Percentiles rank a stretch among this genome's conserved stretches.
Evolutionary conservation across 2,329 filamentous ascomycete genomes (phyloP).

Genomic region (Aspergillus fumigatus): DNA sequence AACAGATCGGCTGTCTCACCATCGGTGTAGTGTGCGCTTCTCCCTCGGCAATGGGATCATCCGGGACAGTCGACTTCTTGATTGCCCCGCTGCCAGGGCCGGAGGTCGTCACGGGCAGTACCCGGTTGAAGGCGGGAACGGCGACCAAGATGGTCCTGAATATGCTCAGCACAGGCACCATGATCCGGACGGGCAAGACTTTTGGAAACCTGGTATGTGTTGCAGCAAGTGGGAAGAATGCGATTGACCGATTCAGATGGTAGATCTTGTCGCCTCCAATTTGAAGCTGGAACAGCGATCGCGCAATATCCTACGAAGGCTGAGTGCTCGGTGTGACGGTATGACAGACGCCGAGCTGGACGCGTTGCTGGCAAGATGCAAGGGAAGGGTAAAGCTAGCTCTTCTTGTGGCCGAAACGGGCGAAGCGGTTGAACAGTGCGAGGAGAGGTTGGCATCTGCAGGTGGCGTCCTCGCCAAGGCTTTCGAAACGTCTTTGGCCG

Average conservation of each 20-base stretch:
- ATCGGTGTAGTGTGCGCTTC: constrained; percentile 38
- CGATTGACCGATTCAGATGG: constrained; percentile 23
- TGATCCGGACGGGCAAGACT: constrained; percentile 41
- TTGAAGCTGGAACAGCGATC: constrained; percentile 34
- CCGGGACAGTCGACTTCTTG: constrained; percentile 27
- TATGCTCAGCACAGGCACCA: constrained; percentile 43
- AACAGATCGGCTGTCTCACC: constrained; percentile 32
- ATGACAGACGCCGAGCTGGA: constrained; percentile 25
- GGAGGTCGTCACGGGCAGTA: constrained; percentile 45
- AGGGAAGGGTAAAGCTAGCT: constrained; percentile 32
- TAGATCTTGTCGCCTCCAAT: constrained; percentile 37
- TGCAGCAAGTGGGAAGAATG: background rate
- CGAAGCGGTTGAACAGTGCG: constrained; percentile 20
- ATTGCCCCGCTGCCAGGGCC: constrained; percentile 40
- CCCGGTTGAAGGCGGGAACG: constrained; percentile 44
- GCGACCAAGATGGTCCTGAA: constrained; percentile 44
- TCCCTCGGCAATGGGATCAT: constrained; percentile 28
- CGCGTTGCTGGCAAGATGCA: constrained; percentile 21
- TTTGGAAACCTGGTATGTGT: constrained; percentile 38
- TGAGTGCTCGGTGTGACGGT: constrained; percentile 15
- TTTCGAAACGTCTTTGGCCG: constrained; percentile 5
- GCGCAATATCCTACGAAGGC: constrained; percentile 29
- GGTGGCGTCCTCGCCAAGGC: constrained; percentile 23
- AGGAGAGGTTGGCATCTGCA: constrained; percentile 15
- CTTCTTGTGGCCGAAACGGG: constrained; percentile 25